A percentile compares a stretch with the other conserved stretches of the same genome.
Conservation (phyloP, 495 filamentous ascomycete genomes). For the Emericellopsis terricola region DNA sequence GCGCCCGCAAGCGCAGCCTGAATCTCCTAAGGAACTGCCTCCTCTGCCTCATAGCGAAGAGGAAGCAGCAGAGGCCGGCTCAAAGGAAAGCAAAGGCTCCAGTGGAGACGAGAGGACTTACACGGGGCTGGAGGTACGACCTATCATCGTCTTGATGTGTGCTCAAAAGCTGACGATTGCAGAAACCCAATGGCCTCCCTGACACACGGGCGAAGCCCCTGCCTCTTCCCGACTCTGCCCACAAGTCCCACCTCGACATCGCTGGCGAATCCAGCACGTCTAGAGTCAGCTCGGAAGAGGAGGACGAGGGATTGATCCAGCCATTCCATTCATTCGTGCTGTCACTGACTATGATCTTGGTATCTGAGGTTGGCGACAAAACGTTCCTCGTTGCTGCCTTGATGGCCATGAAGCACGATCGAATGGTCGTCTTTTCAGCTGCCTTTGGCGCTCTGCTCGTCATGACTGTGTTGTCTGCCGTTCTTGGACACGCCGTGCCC, state of each 20-base stretch:
- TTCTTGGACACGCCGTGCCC: conserved; percentile 88
- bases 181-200: conserved; percentile 76
- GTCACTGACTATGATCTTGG: conserved; percentile 91
- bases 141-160: too few species aligned
- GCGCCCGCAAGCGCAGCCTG: conserved; percentile 53
- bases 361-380: conserved; percentile 96
- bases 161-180: too few species aligned
- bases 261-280: conserved; percentile 13
- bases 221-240: conserved; percentile 50
- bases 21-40: conserved; percentile 67
- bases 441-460: conserved; percentile 78
- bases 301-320: conserved; percentile 48
- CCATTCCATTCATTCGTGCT: conserved; percentile 84
- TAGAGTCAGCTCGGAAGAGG: conserved; percentile 14
- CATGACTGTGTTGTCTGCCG: conserved; percentile 93
- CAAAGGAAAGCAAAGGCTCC: conserved; percentile 18
- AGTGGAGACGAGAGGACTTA: conserved; percentile 1
- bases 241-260: conserved; percentile 50
- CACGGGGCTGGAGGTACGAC: too few species aligned
- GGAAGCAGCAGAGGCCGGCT: conserved; percentile 19
- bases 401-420: conserved; percentile 98
- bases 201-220: conserved; percentile 64
- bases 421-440: conserved; percentile 80
- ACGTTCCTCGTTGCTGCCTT: conserved; percentile 93
- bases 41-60: conserved; percentile 67